Base-by-base conservation (phyloP, 108 stramenopile species). In the Nannochloropsis salina region DNA sequence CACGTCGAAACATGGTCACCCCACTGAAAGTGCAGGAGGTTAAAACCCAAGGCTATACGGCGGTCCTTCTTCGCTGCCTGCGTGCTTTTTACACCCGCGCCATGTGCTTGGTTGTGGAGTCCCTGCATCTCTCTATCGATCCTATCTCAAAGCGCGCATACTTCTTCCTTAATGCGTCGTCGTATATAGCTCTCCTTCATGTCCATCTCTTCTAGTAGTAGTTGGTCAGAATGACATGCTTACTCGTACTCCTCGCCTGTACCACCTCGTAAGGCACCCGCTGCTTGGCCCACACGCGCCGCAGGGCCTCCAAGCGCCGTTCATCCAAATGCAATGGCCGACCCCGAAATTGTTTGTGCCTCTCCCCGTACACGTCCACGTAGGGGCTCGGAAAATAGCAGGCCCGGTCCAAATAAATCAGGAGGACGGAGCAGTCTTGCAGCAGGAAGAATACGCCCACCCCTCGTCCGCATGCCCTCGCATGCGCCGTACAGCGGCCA, bases 351-450 rank as follows among this genome's bases (percentile, higher is more conserved):
- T 87, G 86, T 42, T 85, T 85, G 74, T 90, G 89, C 42, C 88
- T 41, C 42, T 98, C 97, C 6, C 96, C 96, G 83, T 97, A 94
- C 84, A 92, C 93, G 83, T 98, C 97, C 44, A 97, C 97, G 84
- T 96, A 98, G 4, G 96, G 96, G 89, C 95, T 94, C 83, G 94
- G 94, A 41, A 96, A 92, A 80, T 96, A 98, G 6, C 94, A 94
- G 1, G 96, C 96, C 81, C 93, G 94, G 2, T 86, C 83, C 9
- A 94, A 94, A 90, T 96, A 95, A 86, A 98, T 92, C 18, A 96
- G 91, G 44, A 98, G 87, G 12, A 94, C 94, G 82, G 90, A 86
- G 89, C 96, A 96, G 89, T 98, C 96, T 88, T 96, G 95, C 82
- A 98, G 85, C 31, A 98, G 90, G 88, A 97, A 98, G 91, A 96